These are phyloP conservation scores for Globisporangium middletonii DNA, from an alignment of 352 stramenopile species.

Conservation along the genomic window DNA sequence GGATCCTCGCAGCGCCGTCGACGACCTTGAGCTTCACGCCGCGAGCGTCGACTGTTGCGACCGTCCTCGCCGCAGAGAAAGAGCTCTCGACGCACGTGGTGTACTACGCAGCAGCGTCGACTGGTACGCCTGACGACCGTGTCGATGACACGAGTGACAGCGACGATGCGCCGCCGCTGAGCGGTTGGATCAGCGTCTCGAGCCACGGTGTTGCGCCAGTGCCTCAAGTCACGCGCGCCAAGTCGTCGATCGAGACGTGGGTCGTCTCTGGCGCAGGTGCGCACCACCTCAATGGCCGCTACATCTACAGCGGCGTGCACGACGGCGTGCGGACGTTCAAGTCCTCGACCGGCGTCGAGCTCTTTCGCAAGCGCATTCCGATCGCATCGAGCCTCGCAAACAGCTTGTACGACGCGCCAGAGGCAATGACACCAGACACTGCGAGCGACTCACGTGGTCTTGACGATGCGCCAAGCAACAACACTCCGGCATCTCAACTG, in stretches of 20 bases:
- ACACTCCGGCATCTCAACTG: slow-evolving; percentile 8
- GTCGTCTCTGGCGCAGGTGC: slow-evolving; percentile 43
- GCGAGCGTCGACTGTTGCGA: slow-evolving; percentile 20
- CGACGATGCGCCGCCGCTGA: slow-evolving; percentile 24
- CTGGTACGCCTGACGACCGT: not conserved
- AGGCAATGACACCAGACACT: not conserved
- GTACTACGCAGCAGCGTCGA: slow-evolving; percentile 53
- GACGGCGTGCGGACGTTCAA: slow-evolving; percentile 54
- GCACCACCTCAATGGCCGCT: slow-evolving; percentile 53
- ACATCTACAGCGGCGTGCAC: slow-evolving; percentile 52
- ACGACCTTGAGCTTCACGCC: slow-evolving; percentile 46
- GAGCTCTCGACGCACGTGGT: slow-evolving; percentile 61
- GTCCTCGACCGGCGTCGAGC: slow-evolving; percentile 49
- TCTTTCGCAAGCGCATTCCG: slow-evolving; percentile 64
- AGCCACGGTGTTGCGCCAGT: slow-evolving; percentile 30
- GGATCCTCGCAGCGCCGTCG: slow-evolving; percentile 44
- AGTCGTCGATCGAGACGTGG: slow-evolving; percentile 63
- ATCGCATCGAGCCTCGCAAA: slow-evolving; percentile 37
- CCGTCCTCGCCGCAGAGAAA: slow-evolving; percentile 36
- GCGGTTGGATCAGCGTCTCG: slow-evolving; percentile 54
- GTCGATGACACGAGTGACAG: slow-evolving; percentile 9
- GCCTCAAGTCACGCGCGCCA: slow-evolving; percentile 22
- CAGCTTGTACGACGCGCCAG: slow-evolving; percentile 22
- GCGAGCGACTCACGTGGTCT: not conserved
- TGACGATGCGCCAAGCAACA: not conserved